Percentiles rank a stretch among this genome's conserved stretches.
phyloP scores from a whole-genome alignment of 176 grass and related monocot genomes.

The Echinochloa phyllopogon region DNA sequence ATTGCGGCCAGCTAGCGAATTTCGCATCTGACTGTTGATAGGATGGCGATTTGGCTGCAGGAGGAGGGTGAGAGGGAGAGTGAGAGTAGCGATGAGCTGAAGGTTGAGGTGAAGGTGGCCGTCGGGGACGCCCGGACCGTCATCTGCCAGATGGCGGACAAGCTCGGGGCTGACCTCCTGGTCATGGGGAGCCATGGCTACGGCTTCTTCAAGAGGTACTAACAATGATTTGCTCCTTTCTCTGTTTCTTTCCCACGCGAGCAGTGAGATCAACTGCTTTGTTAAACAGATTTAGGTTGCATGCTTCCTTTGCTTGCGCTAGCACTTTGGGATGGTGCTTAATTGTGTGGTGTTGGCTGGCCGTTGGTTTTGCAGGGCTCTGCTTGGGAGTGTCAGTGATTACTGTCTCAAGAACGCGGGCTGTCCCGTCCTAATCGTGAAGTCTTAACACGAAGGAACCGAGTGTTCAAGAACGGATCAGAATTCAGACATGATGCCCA shows the following conservation, averaged over 20 bases:
- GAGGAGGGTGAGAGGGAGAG: slow-evolving; percentile 9
- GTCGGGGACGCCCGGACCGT: slow-evolving; percentile 67
- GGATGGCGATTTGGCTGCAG: neutral
- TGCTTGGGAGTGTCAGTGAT: slow-evolving; percentile 84
- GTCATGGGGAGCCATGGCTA: slow-evolving; percentile 85
- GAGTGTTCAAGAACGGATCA: neutral
- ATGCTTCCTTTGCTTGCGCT: neutral
- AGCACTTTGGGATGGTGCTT: neutral
- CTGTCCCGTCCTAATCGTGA: slow-evolving; percentile 73
- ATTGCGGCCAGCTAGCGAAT: neutral
- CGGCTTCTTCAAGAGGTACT: slow-evolving; percentile 73
- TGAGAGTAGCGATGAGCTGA: slow-evolving; percentile 55
- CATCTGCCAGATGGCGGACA: slow-evolving; percentile 66
- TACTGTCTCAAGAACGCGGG: slow-evolving; percentile 67
- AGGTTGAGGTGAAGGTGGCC: slow-evolving; percentile 62
- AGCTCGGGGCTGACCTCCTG: slow-evolving; percentile 59
- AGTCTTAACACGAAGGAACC: neutral
- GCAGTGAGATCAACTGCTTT: neutral
- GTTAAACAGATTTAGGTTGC: neutral
- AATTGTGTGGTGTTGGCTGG: neutral
- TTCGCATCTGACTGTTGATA: neutral
- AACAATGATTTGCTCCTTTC: neutral
- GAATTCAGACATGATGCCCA: neutral
- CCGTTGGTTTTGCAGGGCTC: slow-evolving; percentile 55
- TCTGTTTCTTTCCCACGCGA: neutral